Base-by-base conservation (phyloP, 2,329 filamentous ascomycete genomes). In the Fusarium vanettenii region DNA sequence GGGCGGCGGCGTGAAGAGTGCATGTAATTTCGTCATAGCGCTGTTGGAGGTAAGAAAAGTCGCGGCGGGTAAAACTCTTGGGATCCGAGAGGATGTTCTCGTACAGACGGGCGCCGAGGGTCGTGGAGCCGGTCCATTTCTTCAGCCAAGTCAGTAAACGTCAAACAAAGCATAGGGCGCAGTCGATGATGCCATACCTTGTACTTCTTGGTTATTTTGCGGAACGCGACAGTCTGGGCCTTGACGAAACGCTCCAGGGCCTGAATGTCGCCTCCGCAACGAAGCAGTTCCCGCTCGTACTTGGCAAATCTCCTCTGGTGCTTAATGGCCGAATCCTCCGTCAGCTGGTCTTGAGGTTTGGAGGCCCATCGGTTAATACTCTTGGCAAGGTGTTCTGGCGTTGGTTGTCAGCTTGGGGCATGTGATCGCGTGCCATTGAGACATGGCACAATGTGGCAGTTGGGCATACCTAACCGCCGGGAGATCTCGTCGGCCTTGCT, bases 181-280 rank as follows among this genome's bases (percentile, higher is more conserved):
- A 67, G 43, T 16, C 41, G 48, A 60, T 35, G 37, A 59, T 33
- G 33, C 55, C 31, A 25, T 57, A 79, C 89, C 86, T 87, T 89
- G 84, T 97, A 96, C 81, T 97, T 97, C 81, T 96, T 97, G 37
- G 95, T 85, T 41, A 97, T 92, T 84, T 97, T 97, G 65, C 90
- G 89, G 78, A 97, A 95, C 5, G 93, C 94, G 6, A 92, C 89
- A 11, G 92, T 87, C 80, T 97, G 94, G 3, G 93, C 92, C 69
- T 89, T 88, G 72, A 92, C 89, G 77, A 96, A 97, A 48, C 94
- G 90, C 39, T 90, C 89, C 7, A 97, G 86, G 6, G 90, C 89
- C 64, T 90, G 88, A 64, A 94, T 91, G 73, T 97, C 94, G 74
- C 94, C 90, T 55, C 92, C 91, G 73, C 92, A 93, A 64, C 85